Evolutionary conservation across 1,139 yeast species (phyloP), one percentile per base, ranked within the genome.

Genomic region (Saccharomyces hybrid): DNA sequence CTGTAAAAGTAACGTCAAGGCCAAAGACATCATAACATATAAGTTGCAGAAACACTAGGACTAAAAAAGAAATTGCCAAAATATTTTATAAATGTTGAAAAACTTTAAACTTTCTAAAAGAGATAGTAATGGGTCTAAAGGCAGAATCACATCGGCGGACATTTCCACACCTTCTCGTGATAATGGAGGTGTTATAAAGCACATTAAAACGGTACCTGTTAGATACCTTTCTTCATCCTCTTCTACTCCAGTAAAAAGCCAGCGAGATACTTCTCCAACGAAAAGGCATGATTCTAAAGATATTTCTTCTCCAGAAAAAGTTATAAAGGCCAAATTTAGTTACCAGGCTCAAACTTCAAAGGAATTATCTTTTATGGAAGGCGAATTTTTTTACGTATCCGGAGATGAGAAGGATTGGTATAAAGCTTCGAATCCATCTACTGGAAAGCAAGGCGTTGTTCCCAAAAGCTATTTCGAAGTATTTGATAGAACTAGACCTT

Each of bases 321-420:
- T 89, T 51, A 89, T 93, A 58, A 84, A 84, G 59, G 98, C 98
- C 1, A 73, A 86, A 27, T 84, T 82, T 64, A 86, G 84, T 65
- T 90, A 91, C 69, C 75, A 75, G 47, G 87, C 96, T 1, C 93
- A 85, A 63, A 86, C 88, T 8, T 84, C 90, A 0, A 91, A 89
- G 29, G 98, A 91, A 68, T 77, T 93, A 48, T 78, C 81, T 48
- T 93, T 91, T 68, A 66, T 70, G 52, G 82, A 84, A 63, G 97
- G 97, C 29, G 97, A 91, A 67, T 90, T 90, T 67, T 88, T 91
- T 70, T 91, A 89, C 66, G 95, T 93, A 5, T 75, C 84, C 23
- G 78, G 80, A 51, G 81, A 80, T 57, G 86, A 83, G 61, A 75
- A 78, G 50, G 82, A 79, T 55, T 89, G 95, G 93, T 88, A 83